Evolutionary conservation across 805 yeast genomes (phyloP), one percentile per base, ranked within the genome.

Genomic region (Yarrowia deformans): DNA sequence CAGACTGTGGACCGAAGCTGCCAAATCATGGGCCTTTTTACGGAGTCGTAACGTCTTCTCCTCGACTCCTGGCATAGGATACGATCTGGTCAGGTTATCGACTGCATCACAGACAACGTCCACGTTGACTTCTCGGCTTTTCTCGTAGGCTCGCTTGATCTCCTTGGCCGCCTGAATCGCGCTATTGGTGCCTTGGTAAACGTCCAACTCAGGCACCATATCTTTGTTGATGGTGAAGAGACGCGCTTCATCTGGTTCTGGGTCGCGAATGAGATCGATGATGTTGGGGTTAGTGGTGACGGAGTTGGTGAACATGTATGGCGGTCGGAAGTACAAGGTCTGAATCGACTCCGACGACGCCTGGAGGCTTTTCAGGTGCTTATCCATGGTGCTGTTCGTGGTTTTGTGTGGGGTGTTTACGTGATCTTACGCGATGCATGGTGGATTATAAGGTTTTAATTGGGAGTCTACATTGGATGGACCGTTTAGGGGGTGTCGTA

Each of bases 231-330:
- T 73, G 85, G 54, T 58, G 35, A 68, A 88, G 43, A 88, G 75
- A 1, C 85, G 79, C 43, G 79, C 84, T 72, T 87, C 90, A 46
- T 82, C 81, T 0, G 74, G 76, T 40, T 84, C 83, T 4, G 89
- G 85, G 75, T 88, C 91, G 71, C 88, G 79, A 13, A 88, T 77
- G 12, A 88, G 77, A 18, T 81, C 79, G 2, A 87, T 85, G 58
- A 87, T 86, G 42, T 81, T 79, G n/a, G 86, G 85, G 60, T 80
- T 77, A 32, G 81, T 78, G 14, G 86, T 81, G 23, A 87, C 78
- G 2, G 91, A 88, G 72, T 88, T 88, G 49, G 89, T 86, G 75
- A 88, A 88, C 12, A 87, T 83, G 0, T 90, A 90, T 0, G 90
- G 85, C 0, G 84, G 81, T n/a, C 82, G 77, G 75, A 87, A 87